Conservation (phyloP, 1,284 basidiomycete species). For the Leccinum subspadiceum region DNA sequence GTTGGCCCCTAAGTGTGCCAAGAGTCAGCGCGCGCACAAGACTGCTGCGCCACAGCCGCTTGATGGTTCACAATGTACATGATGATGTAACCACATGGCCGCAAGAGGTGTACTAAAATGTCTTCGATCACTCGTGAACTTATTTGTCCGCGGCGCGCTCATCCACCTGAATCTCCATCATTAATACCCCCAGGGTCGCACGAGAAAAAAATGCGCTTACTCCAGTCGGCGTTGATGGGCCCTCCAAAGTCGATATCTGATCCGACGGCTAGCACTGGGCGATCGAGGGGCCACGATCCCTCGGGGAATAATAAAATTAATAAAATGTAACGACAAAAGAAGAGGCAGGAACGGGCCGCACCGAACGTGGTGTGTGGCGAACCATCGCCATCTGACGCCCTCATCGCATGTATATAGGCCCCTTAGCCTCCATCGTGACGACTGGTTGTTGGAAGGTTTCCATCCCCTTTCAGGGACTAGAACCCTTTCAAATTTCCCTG, state of each 20-base stretch:
- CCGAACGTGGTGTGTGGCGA: conserved; percentile 11
- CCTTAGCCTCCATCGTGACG: not conserved
- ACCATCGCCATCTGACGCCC: conserved; percentile 3
- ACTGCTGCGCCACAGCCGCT: not conserved
- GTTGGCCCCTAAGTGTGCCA: not conserved
- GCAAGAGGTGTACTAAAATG: not conserved
- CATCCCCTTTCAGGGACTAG: conserved; percentile 16
- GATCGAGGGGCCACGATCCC: conserved; percentile 18
- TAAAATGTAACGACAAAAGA: not conserved
- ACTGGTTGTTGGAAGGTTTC: conserved; percentile 3
- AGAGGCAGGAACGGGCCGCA: not conserved
- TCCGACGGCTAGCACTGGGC: conserved; percentile 15
- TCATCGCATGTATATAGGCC: conserved; percentile 9
- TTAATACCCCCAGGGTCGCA: not conserved
- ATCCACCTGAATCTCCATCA: conserved; percentile 1
- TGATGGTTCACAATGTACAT: not conserved
- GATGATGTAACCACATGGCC: not conserved
- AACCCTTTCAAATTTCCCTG: conserved; percentile 20
- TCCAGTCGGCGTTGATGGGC: conserved; percentile 1
- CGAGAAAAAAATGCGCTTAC: not conserved
- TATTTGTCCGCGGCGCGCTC: conserved; percentile 18
- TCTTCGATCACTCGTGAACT: conserved; percentile 4
- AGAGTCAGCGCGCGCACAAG: not conserved
- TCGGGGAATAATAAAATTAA: not conserved
- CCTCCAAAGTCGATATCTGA: conserved; percentile 8